Percentiles rank a stretch among this genome's conserved stretches.
These are phyloP conservation scores for Populus deltoides DNA, from an alignment of 345 rosid species.

Conservation along the genomic window DNA sequence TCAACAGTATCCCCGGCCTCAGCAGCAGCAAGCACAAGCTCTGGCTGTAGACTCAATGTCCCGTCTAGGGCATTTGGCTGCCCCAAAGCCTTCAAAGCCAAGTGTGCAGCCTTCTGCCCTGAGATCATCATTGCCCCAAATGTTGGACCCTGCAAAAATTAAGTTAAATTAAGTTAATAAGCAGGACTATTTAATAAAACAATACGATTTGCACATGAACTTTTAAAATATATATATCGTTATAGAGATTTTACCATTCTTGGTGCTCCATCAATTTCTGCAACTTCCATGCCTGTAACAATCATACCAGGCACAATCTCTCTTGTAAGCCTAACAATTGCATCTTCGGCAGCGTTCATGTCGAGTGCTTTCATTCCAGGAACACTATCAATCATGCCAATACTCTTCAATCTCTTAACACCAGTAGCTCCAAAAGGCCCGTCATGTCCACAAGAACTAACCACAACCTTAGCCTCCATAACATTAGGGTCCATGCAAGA, in stretches of 20 bases:
- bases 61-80: conserved; percentile 21
- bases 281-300: conserved; percentile 25
- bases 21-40: neutral
- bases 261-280: conserved; percentile 22
- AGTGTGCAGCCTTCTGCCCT: conserved; percentile 27
- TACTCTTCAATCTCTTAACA: conserved; percentile 32
- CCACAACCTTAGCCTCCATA: conserved; percentile 91
- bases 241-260: conserved; percentile 18
- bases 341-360: conserved; percentile 17
- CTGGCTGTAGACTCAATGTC: neutral
- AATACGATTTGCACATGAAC: neutral
- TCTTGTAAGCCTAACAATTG: conserved; percentile 19
- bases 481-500: conserved; percentile 98
- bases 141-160: conserved; percentile 20
- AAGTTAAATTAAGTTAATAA: too few species aligned
- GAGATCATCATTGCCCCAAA: conserved; percentile 32
- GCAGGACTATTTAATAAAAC: neutral
- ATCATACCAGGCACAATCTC: conserved; percentile 25
- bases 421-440: conserved; percentile 95
- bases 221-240: neutral
- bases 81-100: conserved; percentile 30
- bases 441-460: conserved; percentile 93
- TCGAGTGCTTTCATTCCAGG: conserved; percentile 23
- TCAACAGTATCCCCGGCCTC: conserved; percentile 5
- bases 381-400: conserved; percentile 17